phyloP scores from a whole-genome alignment of 257 asterid genomes.

The Catharanthus roseus region DNA sequence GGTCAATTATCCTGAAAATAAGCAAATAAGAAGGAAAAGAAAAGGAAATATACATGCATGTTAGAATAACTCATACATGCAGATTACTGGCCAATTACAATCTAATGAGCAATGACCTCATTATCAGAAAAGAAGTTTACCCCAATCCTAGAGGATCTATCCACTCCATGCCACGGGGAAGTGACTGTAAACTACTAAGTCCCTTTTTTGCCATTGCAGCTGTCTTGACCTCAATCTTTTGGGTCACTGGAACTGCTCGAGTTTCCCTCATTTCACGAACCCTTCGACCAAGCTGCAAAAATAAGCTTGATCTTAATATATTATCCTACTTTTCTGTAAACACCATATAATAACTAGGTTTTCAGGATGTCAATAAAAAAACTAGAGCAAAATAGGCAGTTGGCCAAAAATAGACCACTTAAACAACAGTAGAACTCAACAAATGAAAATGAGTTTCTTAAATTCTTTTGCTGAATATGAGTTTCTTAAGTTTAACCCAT shows the following conservation, averaged over 20 bases:
- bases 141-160: constrained; percentile 98
- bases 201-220: constrained; percentile 51
- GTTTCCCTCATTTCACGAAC: constrained; percentile 98
- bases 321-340: neutral
- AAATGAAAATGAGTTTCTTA: neutral
- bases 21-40: neutral
- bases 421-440: neutral
- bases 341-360: neutral
- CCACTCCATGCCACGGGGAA: constrained; percentile 99
- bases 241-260: constrained; percentile 58
- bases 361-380: no score
- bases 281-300: constrained; percentile 71
- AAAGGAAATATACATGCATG: neutral
- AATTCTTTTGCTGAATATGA: neutral
- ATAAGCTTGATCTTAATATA: constrained; percentile 6
- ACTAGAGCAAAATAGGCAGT: neutral
- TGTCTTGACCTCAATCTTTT: constrained; percentile 55
- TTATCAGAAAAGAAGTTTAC: constrained; percentile 36
- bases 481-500: no score
- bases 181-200: constrained; percentile 65
- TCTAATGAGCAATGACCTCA: neutral
- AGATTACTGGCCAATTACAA: constrained; percentile 11
- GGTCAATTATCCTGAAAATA: constrained; percentile 71
- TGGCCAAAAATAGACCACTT: neutral
- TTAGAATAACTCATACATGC: neutral